Conservation (phyloP, 208 protist genomes). For the Leishmania guyanensis region DNA sequence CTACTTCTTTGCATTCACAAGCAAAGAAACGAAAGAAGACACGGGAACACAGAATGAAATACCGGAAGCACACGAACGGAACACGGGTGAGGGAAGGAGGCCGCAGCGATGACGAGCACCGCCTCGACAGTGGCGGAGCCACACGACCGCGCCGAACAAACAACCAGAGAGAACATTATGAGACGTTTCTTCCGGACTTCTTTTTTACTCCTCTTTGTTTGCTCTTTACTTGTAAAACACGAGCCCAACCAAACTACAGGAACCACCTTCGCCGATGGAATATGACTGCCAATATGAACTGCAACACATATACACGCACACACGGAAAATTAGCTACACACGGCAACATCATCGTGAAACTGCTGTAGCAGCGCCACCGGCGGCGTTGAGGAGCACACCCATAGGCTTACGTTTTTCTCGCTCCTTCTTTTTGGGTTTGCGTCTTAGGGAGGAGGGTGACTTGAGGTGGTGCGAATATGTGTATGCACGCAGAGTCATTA, state of each 20-base stretch:
- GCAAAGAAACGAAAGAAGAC: not conserved
- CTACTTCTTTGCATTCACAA: not conserved
- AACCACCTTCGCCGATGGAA: not conserved
- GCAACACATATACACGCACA: conserved; percentile 1
- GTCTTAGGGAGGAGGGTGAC: not conserved
- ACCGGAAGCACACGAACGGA: not conserved
- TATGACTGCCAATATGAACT: not conserved
- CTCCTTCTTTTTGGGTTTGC: conserved; percentile 5
- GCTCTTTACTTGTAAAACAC: not conserved
- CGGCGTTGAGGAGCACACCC: conserved; percentile 1
- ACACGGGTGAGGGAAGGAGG: not conserved
- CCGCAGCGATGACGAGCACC: not conserved
- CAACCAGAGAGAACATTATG: not conserved
- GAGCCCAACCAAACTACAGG: not conserved
- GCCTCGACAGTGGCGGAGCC: not conserved
- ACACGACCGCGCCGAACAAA: not conserved
- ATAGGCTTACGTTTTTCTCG: not conserved
- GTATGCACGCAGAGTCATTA: conserved; percentile 7
- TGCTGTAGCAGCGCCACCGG: conserved; percentile 7
- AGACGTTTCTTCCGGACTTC: conserved; percentile 2
- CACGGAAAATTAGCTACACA: conserved; percentile 1
- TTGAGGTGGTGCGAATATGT: conserved; percentile 1
- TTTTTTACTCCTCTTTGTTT: not conserved
- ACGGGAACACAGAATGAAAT: not conserved
- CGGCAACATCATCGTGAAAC: not conserved